phyloP scores from a whole-genome alignment of 352 stramenopile species.

The Phytophthora kernoviae region DNA sequence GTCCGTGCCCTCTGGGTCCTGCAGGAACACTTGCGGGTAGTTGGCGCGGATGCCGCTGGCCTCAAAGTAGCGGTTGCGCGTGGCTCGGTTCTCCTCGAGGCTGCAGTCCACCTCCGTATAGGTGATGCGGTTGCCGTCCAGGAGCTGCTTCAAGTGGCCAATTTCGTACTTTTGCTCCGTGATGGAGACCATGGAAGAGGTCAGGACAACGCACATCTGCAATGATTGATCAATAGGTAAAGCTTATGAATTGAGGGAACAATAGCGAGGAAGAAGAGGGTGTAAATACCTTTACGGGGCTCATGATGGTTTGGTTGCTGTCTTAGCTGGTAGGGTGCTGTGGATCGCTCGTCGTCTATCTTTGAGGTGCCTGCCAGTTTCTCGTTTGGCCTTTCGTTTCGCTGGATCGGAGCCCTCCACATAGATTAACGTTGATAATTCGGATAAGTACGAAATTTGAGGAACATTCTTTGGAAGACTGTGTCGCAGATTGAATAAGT shows the following conservation, averaged over 20 bases:
- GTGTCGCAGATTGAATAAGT: background rate
- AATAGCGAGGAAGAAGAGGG: background rate
- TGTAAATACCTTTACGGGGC: slow-evolving; percentile 31
- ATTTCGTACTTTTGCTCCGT: slow-evolving; percentile 84
- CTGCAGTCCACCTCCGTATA: slow-evolving; percentile 84
- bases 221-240: background rate
- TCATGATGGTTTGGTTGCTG: slow-evolving; percentile 29
- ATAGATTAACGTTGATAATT: slow-evolving; percentile 9
- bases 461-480: slow-evolving; percentile 20
- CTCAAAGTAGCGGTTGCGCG: slow-evolving; percentile 79
- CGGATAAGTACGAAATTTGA: slow-evolving; percentile 20
- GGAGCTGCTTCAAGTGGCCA: slow-evolving; percentile 64
- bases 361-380: slow-evolving; percentile 9
- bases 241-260: background rate
- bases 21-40: slow-evolving; percentile 87
- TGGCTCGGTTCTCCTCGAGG: slow-evolving; percentile 76
- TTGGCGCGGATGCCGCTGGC: slow-evolving; percentile 80
- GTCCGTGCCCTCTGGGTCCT: slow-evolving; percentile 48
- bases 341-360: slow-evolving; percentile 11
- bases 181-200: slow-evolving; percentile 77
- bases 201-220: slow-evolving; percentile 69
- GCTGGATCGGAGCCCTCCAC: slow-evolving; percentile 35
- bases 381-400: slow-evolving; percentile 24
- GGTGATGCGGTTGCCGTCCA: slow-evolving; percentile 73
- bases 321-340: background rate